Conservation (phyloP, 805 yeast species). For the Metschnikowia santaceciliae region DNA sequence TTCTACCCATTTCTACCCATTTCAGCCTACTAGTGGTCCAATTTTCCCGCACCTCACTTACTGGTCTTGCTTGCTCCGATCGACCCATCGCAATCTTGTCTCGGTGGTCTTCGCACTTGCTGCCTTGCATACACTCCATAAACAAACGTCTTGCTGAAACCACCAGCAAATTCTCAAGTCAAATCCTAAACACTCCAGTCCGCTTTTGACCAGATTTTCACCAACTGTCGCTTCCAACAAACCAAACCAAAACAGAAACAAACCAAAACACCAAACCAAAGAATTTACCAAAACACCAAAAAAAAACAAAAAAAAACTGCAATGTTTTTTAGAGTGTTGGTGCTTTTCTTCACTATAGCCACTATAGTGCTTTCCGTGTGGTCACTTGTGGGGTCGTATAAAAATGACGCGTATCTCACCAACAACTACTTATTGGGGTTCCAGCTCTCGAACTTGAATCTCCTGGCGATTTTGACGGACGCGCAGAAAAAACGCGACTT, state of each 20-base stretch:
- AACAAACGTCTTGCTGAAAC: not conserved
- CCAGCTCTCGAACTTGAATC: slow-evolving; percentile 31
- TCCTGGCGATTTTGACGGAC: slow-evolving; percentile 26
- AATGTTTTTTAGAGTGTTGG: slow-evolving; percentile 30
- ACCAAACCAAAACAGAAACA: too few species aligned
- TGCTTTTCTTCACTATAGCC: slow-evolving; percentile 32
- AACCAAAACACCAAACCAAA: too few species aligned
- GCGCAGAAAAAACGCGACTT: not conserved
- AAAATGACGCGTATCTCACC: slow-evolving; percentile 31
- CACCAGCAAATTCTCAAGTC: not conserved
- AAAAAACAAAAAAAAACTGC: too few species aligned
- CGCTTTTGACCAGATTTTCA: too few species aligned
- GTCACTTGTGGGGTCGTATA: slow-evolving; percentile 39
- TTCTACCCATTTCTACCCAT: too few species aligned
- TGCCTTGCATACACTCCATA: not conserved
- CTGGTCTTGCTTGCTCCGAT: too few species aligned
- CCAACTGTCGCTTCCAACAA: too few species aligned
- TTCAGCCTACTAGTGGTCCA: too few species aligned
- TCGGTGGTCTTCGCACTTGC: not conserved
- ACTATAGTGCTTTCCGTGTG: slow-evolving; percentile 29
- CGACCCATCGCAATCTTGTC: too few species aligned
- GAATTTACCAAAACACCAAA: too few species aligned
- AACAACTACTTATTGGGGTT: slow-evolving; percentile 33
- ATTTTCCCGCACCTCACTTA: too few species aligned
- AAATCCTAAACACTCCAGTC: not conserved